Evolutionary conservation across 495 filamentous ascomycete species (phyloP), one percentile per base, ranked within the genome.

Genomic region (Daldinia loculata): DNA sequence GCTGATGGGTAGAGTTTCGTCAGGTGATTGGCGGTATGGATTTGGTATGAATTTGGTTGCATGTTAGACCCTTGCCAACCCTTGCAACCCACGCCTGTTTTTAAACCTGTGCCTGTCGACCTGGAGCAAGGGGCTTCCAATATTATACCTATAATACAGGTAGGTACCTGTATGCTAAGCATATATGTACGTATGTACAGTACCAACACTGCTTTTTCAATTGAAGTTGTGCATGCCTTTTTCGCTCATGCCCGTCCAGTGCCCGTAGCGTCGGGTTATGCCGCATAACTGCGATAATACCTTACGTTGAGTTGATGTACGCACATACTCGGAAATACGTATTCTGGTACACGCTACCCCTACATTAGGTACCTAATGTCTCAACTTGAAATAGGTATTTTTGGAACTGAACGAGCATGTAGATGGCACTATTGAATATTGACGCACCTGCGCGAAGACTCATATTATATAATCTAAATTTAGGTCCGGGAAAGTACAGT

Each of bases 1-100:
- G 22, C 29, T 24, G 22, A 59, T 43, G 30, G 32, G 36, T 39
- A 60, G 24, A 56, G 12, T 17, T 60, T 60, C 56, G 58, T 56
- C 56, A 38, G 29, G 34, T 61, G 70, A 72, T 72, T 72, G 69
- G 69, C 69, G 63, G 64, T 60, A 67, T 64, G 69, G 45, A 61
- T 41, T 43, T 60, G 38, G 38, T 48, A 48, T 22, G n/a, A 17
- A 19, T 48, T 19, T 3, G 3, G 43, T 48, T 48, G 17, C 8
- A 41, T 32, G 15, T 52, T 59, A 60, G 59, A 68, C 61, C 69
- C 69, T 64, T 67, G 69, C 24, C 12, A 17, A 48, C 43, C 41
- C 41, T 45, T 45, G 41, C 41, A 45, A 9, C 17, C 67, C 61
- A 61, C 51, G 61, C 61, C 29, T 61, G 39, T 61, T 70, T 36